These are phyloP conservation scores for Mortierella sp. DNA, from an alignment of 371 early-diverging fungal genomes.

Conservation along the genomic window DNA sequence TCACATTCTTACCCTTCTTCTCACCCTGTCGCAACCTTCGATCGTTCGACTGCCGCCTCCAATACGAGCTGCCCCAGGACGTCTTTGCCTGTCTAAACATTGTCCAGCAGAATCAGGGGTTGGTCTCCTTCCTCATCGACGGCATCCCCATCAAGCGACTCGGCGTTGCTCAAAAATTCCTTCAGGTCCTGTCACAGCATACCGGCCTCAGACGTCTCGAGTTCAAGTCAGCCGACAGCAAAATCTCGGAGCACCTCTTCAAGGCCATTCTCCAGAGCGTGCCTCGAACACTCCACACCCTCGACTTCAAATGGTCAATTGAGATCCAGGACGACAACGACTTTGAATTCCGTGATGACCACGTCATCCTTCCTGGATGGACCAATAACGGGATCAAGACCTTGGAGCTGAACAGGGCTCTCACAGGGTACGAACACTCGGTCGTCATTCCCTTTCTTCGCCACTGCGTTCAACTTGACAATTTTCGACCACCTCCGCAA, in stretches of 20 bases:
- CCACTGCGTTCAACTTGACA: not conserved
- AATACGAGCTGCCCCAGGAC: not conserved
- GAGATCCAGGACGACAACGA: not conserved
- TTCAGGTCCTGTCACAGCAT: not conserved
- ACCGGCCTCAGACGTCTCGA: not conserved
- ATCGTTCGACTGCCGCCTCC: not conserved
- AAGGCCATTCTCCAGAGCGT: not conserved
- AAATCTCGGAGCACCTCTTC: not conserved
- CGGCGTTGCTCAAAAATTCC: not conserved
- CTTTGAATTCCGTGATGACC: not conserved
- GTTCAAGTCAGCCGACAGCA: not conserved
- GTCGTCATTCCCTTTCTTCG: not conserved
- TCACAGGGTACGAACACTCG: not conserved
- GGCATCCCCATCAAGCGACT: not conserved
- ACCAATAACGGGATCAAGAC: not conserved
- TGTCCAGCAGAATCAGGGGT: not conserved
- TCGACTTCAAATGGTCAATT: conserved; percentile 1
- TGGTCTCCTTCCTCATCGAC: not conserved
- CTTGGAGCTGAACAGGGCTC: not conserved
- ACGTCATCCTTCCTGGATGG: not conserved
- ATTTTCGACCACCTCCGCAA: not conserved
- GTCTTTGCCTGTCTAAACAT: not conserved
- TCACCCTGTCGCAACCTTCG: conserved; percentile 16
- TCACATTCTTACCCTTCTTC: conserved; percentile 23
- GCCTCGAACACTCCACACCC: not conserved